Base-by-base conservation (phyloP, 257 asterid species). In the Solanum lignicaule region DNA sequence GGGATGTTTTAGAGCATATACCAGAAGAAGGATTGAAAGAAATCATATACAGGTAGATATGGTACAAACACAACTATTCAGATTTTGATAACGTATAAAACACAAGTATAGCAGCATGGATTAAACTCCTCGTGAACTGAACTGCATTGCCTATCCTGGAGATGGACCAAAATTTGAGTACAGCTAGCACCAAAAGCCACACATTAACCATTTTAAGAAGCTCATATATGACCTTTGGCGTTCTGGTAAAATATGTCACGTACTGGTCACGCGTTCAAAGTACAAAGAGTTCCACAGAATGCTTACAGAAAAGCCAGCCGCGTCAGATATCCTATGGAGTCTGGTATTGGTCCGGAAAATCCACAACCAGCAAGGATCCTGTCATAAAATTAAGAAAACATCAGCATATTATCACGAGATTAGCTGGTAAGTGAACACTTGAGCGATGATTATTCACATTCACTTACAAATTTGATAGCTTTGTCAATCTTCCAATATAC, bases 331-430 rank as follows among this genome's bases (percentile, higher is more conserved):
- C 99, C 99, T 52, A 97, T 93, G 14, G 95, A 87, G 65, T 91
- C 27, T 11, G 99, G 99, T 87, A 97, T 93, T 11, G 58, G 88
- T 87, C 98, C 98, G 31, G 91, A 87, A 90, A 97, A 97, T 78
- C 96, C 92, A 88, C 99, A 95, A 33, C 98, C 98, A 66, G 91
- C 91, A 7, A 95, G 93, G 76, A 91, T 90, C 89, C 98, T 97
- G 95, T 89, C 90, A 91, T 71, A 12, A 83, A 72, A 87, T 27
- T 71, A 60, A 86, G 73, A 13, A 55, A 87, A 16, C 83, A 27
- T 73, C 65, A 75, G 25, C 29, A n/a, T 69, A 39, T 72, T 31
- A 65, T 46, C 76, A 74, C 14, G 31, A 31, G 10, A 55, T 5
- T 66, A 15, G 87, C 39, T 35, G 38, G 83, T 25, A 78, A 32